Evolutionary conservation across 2,329 filamentous ascomycete genomes (phyloP), one percentile per base, ranked within the genome.

Genomic region (Nemania abortiva): DNA sequence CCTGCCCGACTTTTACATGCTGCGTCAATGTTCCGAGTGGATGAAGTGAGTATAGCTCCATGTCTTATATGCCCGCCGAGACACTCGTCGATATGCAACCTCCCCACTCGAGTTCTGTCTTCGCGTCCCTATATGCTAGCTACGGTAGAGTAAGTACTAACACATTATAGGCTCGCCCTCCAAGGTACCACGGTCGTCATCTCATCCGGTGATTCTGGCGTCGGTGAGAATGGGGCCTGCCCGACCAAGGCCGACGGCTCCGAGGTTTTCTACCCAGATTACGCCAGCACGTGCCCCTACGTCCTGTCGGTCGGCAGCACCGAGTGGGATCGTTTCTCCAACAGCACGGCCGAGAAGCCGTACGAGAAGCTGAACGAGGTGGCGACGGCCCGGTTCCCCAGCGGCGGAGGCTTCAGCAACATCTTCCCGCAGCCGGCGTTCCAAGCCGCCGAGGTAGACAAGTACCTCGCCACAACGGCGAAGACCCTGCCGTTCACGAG

Each of bases 231-330:
- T 82, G 83, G n/a, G 75, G 84, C 47, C 76, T 75, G 57, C 39
- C 69, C 54, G 31, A 71, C n/a, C 39, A 70, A 72, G 27, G 63
- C 65, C n/a, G 59, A 64, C 53, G 70, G 70, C 29, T 58, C 56
- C 10, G 62, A 66, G 15, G 64, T 72, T 3, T 70, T 78, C 79
- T 0, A 73, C 74, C 45, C 27, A 1, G 83, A 85, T 22, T 86
- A 84, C 73, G 84, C 84, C 27, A 81, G 81, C 1, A 78, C 79
- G 47, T 87, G 84, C 66, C 84, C 84, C 0, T 87, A 84, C 74
- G 81, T 87, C 3, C 84, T 84, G 1, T 77, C 81, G 1, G 82
- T 86, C 18, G 84, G 85, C 18, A 70, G 71, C 50, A 75, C 74
- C 31, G 66, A 74, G 29, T 73, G 72, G 64, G 63, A 75, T 27